Percentiles rank a stretch among this genome's conserved stretches.
phyloP scores from a whole-genome alignment of 2,329 filamentous ascomycete genomes.

The Colletotrichum orchidophilum region DNA sequence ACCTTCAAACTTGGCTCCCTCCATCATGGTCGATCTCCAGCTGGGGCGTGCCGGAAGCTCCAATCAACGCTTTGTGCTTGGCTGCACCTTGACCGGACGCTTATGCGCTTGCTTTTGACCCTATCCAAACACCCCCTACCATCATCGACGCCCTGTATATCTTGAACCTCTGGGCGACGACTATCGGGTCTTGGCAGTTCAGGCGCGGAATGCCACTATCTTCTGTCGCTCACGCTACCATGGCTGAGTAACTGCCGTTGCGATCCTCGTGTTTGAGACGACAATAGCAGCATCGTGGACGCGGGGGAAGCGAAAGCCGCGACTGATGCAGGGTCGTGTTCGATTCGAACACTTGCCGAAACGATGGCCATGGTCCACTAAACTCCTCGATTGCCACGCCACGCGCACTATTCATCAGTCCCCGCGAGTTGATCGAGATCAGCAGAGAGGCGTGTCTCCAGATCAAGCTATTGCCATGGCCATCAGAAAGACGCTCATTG shows the following conservation, averaged over 20 bases:
- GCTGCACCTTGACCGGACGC: not conserved
- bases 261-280: not conserved
- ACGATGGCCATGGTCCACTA: conserved; percentile 5
- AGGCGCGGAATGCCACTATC: not conserved
- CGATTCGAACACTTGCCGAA: conserved; percentile 5
- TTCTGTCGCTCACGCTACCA: not conserved
- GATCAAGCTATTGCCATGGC: not conserved
- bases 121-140: not conserved
- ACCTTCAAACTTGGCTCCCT: conserved; percentile 23
- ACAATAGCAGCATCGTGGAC: not conserved
- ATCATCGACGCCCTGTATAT: not conserved
- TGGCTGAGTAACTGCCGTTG: not conserved
- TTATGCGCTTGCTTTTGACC: not conserved
- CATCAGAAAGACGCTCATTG: not conserved
- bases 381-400: conserved; percentile 7
- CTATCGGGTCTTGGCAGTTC: not conserved
- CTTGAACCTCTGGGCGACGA: not conserved
- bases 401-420: not conserved
- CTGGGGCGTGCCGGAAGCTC: conserved; percentile 12
- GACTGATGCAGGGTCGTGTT: not conserved
- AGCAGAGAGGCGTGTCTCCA: conserved; percentile 3
- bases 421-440: conserved; percentile 11
- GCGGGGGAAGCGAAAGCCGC: not conserved
- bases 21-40: conserved; percentile 16
- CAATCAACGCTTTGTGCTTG: conserved; percentile 12